Conservation (phyloP, 345 rosid genomes). For the Sisymbrium irio region DNA sequence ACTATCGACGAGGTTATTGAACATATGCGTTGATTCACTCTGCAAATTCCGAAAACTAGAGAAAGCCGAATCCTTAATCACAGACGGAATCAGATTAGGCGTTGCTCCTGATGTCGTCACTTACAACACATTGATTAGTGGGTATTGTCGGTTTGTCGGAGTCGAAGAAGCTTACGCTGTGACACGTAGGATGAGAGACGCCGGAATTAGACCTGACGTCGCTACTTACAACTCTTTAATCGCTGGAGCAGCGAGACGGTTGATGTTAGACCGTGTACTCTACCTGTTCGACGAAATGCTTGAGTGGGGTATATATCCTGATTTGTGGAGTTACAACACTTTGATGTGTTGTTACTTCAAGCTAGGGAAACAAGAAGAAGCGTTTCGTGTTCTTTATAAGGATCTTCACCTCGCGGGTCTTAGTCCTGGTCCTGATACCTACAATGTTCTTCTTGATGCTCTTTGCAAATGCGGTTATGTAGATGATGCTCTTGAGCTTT, state of each 20-base stretch:
- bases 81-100: constrained; percentile 70
- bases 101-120: constrained; percentile 84
- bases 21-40: constrained; percentile 56
- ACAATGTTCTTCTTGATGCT: constrained; percentile 72
- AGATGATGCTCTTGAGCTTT: constrained; percentile 51
- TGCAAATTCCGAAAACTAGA: constrained; percentile 53
- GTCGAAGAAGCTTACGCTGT: constrained; percentile 59
- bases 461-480: constrained; percentile 65
- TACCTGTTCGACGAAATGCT: constrained; percentile 90
- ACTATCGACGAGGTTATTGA: constrained; percentile 62
- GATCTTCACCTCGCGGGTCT: constrained; percentile 37
- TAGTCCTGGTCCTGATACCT: constrained; percentile 48
- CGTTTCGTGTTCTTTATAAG: constrained; percentile 49
- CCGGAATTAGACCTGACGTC: constrained; percentile 60
- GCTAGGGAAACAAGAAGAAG: constrained; percentile 61
- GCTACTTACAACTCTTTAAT: constrained; percentile 71
- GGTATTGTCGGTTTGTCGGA: constrained; percentile 57
- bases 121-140: constrained; percentile 62
- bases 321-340: constrained; percentile 82
- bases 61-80: constrained; percentile 59
- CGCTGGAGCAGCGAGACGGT: constrained; percentile 51
- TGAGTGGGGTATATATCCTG: constrained; percentile 50
- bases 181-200: constrained; percentile 61
- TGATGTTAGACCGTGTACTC: constrained; percentile 40
- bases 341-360: constrained; percentile 77